Conservation (phyloP, 2,329 filamentous ascomycete genomes). For the Metarhizium rileyi region DNA sequence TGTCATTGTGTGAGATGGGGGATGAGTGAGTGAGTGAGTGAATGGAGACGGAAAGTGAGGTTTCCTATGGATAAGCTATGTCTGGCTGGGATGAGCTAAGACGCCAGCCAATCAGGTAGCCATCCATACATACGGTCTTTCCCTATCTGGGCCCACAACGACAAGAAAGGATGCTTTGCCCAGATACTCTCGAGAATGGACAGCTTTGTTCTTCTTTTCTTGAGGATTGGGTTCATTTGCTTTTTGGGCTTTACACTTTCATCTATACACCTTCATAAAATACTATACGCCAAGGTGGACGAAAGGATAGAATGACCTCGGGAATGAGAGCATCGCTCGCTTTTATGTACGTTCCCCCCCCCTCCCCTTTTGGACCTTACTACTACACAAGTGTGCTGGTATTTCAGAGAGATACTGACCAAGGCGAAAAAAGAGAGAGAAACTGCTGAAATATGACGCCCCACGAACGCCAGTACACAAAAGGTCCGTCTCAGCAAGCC, state of each 20-base stretch:
- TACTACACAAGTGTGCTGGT: too few relatives aligned
- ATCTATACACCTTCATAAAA: not conserved
- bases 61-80: too few relatives aligned
- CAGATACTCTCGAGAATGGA: not conserved
- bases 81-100: too few relatives aligned
- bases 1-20: not conserved
- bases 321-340: constrained; percentile 56
- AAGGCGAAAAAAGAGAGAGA: constrained; percentile 60
- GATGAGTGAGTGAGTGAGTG: too few relatives aligned
- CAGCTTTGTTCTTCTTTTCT: not conserved
- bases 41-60: too few relatives aligned
- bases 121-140: not conserved
- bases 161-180: not conserved
- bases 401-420: not conserved
- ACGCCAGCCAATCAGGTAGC: not conserved
- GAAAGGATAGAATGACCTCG: not conserved
- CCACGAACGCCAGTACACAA: constrained; percentile 62
- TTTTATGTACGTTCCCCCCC: constrained; percentile 58
- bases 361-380: not conserved
- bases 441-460: constrained; percentile 78
- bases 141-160: not conserved
- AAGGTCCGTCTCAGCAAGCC: constrained; percentile 28
- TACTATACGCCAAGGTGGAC: not conserved
- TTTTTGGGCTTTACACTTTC: not conserved
- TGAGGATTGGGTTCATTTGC: not conserved